Percentiles rank a stretch among this genome's conserved stretches.
Conservation (phyloP, 2,329 filamentous ascomycete species). For the Helotiales sp. region DNA sequence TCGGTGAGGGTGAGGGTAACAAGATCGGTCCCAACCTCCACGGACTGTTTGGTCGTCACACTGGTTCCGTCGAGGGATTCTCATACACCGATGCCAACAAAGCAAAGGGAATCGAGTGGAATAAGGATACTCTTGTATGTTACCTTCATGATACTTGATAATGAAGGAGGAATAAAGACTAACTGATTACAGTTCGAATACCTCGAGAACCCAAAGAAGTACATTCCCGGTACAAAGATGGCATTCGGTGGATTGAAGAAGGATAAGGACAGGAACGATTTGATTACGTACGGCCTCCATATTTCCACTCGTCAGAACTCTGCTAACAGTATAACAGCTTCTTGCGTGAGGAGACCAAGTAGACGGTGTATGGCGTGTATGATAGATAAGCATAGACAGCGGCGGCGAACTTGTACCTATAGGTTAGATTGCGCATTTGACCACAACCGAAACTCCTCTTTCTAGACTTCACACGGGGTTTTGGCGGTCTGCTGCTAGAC, state of each 20-base stretch:
- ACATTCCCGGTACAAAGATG: conserved; percentile 99
- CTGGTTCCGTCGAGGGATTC: conserved; percentile 87
- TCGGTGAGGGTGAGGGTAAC: conserved; percentile 88
- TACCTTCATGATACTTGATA: background rate
- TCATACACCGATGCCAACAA: conserved; percentile 99
- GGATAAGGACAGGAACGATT: conserved; percentile 97
- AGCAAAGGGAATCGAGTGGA: conserved; percentile 88
- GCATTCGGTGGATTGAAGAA: conserved; percentile 99
- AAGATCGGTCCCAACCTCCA: conserved; percentile 97
- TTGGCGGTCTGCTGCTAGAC: background rate
- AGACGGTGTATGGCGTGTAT: conserved; percentile 44
- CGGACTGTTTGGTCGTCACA: conserved; percentile 97
- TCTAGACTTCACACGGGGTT: background rate
- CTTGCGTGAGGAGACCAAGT: conserved; percentile 70
- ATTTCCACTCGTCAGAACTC: background rate
- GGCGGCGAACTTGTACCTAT: conserved; percentile 27
- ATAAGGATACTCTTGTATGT: conserved; percentile 78
- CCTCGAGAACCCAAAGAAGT: conserved; percentile 99
- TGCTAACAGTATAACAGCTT: conserved; percentile 47
- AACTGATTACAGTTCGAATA: conserved; percentile 72
- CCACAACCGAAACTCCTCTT: conserved; percentile 19
- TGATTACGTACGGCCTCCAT: conserved; percentile 79
- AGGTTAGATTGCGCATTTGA: conserved; percentile 27
- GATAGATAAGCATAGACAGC: conserved; percentile 29
- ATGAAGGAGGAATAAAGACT: background rate